A percentile compares a stretch with the other conserved stretches of the same genome.
phyloP scores from a whole-genome alignment of 331 rosid genomes.

The Cucumis variabilis region DNA sequence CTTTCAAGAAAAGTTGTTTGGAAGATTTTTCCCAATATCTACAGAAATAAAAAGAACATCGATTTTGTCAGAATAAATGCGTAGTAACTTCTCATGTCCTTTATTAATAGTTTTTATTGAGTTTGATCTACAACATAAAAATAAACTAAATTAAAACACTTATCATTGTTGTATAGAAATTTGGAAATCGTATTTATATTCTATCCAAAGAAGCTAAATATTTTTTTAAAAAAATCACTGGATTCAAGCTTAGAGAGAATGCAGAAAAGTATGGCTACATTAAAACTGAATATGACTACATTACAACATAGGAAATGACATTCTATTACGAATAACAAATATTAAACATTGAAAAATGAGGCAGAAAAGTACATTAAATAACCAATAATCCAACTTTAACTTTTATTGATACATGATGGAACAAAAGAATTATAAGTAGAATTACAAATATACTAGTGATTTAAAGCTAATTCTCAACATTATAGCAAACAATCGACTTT shows the following conservation, averaged over 20 bases:
- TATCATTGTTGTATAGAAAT: not conserved
- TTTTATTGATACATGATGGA: not conserved
- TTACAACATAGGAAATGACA: constrained; percentile 34
- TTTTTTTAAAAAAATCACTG: not conserved
- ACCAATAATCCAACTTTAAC: not conserved
- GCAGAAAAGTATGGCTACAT: no score
- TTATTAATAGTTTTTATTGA: constrained; percentile 75
- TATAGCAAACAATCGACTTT: not conserved
- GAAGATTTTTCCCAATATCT: constrained; percentile 91
- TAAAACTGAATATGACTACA: constrained; percentile 98
- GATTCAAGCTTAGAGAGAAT: constrained; percentile 38
- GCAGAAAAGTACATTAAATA: not conserved
- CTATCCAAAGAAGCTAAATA: constrained; percentile 17
- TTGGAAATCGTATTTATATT: no score
- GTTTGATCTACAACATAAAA: constrained; percentile 68
- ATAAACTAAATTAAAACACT: constrained; percentile 35
- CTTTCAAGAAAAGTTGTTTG: constrained; percentile 90
- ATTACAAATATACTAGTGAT: constrained; percentile 11
- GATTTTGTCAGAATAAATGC: constrained; percentile 20
- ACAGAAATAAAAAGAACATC: constrained; percentile 31
- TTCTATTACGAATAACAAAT: constrained; percentile 34
- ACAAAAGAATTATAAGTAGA: not conserved
- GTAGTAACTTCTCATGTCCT: constrained; percentile 10
- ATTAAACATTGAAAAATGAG: not conserved
- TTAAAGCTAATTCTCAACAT: not conserved